Evolutionary conservation across 1,284 basidiomycete genomes (phyloP).

Genomic region (Schizopora paradoxa): DNA sequence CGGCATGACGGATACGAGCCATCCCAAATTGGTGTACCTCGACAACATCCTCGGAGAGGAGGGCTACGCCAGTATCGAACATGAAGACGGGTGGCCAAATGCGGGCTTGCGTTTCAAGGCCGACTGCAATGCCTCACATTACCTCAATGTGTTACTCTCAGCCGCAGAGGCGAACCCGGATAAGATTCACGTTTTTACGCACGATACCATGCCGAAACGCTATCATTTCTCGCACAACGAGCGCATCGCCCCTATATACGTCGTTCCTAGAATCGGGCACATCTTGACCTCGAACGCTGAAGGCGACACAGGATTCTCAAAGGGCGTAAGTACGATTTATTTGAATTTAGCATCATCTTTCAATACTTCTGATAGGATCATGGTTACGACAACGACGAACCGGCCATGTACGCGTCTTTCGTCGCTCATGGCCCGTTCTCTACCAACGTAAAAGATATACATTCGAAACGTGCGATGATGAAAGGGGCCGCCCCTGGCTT

Average conservation of each 20-base stretch:
- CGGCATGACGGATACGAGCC: slow-evolving; percentile 85
- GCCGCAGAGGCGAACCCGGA: slow-evolving; percentile 47
- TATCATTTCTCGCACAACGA: slow-evolving; percentile 71
- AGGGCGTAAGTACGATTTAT: slow-evolving; percentile 54
- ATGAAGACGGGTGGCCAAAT: slow-evolving; percentile 83
- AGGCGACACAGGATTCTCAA: slow-evolving; percentile 61
- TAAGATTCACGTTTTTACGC: slow-evolving; percentile 75
- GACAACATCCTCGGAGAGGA: slow-evolving; percentile 78
- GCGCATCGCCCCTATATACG: slow-evolving; percentile 83
- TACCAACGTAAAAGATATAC: slow-evolving; percentile 52
- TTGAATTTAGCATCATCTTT: not conserved
- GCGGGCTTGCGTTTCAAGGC: slow-evolving; percentile 74
- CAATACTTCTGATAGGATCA: slow-evolving; percentile 50
- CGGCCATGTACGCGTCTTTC: slow-evolving; percentile 85
- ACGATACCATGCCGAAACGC: slow-evolving; percentile 73
- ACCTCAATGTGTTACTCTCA: slow-evolving; percentile 48
- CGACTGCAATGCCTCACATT: slow-evolving; percentile 49
- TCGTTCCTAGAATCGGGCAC: slow-evolving; percentile 77
- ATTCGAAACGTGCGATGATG: slow-evolving; percentile 28
- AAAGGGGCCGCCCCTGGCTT: slow-evolving; percentile 43
- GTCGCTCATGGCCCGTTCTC: slow-evolving; percentile 87
- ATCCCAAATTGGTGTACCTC: slow-evolving; percentile 71
- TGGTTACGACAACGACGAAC: slow-evolving; percentile 74
- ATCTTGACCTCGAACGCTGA: slow-evolving; percentile 56
- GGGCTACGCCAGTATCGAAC: slow-evolving; percentile 55